Conservation (phyloP, 2,329 filamentous ascomycete species). For the Chalara sp. region DNA sequence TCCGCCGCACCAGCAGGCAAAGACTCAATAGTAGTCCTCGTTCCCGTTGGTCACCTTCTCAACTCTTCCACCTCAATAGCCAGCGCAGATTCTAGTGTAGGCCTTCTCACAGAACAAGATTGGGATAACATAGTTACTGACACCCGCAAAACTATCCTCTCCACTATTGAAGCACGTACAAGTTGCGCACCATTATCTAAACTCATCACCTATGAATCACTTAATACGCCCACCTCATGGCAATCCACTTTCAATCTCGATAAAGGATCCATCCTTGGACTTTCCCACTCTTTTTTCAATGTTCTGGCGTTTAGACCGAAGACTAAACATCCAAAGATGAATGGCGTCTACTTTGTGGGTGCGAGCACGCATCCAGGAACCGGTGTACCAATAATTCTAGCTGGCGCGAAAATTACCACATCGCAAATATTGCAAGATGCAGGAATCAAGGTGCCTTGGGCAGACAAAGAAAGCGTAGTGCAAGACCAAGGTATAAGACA, state of each 20-base stretch:
- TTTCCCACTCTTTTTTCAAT: constrained; percentile 69
- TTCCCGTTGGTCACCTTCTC: no score
- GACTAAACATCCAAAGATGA: constrained; percentile 37
- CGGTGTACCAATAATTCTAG: constrained; percentile 66
- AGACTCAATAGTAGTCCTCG: no score
- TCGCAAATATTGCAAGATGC: constrained; percentile 40
- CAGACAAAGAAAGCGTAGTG: constrained; percentile 4
- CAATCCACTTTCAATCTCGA: constrained; percentile 65
- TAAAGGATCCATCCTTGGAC: constrained; percentile 65
- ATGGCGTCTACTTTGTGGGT: constrained; percentile 62
- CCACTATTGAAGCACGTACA: no score
- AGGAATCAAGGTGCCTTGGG: constrained; percentile 15
- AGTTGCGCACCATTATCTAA: no score
- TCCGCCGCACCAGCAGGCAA: no score
- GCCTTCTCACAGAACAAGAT: no score
- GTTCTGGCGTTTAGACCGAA: constrained; percentile 59
- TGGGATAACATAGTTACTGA: no score
- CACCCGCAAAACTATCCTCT: no score
- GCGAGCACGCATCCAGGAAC: constrained; percentile 72
- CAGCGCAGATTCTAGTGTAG: no score
- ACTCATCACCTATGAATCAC: no score
- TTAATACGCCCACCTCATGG: no score
- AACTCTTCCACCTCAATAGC: no score
- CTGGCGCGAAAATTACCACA: constrained; percentile 57
- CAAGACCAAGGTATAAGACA: constrained; percentile 14